Evolutionary conservation across 2,329 filamentous ascomycete genomes (phyloP).

Genomic region (Phaeoacremonium minimum): DNA sequence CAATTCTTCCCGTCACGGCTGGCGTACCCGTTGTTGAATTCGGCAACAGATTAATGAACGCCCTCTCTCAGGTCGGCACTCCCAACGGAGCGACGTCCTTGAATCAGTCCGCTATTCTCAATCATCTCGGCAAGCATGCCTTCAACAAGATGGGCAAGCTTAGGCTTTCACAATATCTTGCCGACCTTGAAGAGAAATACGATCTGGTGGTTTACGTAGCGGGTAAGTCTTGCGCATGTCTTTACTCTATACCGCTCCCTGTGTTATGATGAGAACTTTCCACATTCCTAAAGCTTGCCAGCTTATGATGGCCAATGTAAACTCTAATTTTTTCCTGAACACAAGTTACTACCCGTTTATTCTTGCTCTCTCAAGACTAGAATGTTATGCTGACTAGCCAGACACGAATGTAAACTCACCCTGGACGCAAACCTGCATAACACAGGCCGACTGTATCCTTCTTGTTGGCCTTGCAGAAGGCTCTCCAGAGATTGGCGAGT

Average conservation of each 20-base stretch:
- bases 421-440: conserved; percentile 97
- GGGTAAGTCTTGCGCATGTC: conserved; percentile 39
- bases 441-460: conserved; percentile 93
- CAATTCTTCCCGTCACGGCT: conserved; percentile 83
- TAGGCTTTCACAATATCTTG: conserved; percentile 91
- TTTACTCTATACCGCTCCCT: conserved; percentile 1
- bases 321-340: conserved; percentile 69
- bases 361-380: no score
- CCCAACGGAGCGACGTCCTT: conserved; percentile 86
- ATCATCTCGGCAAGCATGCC: conserved; percentile 90
- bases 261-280: conserved; percentile 47
- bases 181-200: conserved; percentile 95
- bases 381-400: conserved; percentile 26
- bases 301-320: conserved; percentile 51
- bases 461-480: conserved; percentile 88
- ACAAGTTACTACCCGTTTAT: no score
- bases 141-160: conserved; percentile 98
- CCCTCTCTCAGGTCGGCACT: conserved; percentile 83
- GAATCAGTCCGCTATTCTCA: conserved; percentile 89
- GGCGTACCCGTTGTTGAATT: conserved; percentile 96
- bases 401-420: conserved; percentile 96
- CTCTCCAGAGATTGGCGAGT: conserved; percentile 88
- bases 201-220: conserved; percentile 93
- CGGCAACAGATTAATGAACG: conserved; percentile 80
- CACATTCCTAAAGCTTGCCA: conserved; percentile 41